Evolutionary conservation across 768 basidiomycete genomes (phyloP), one percentile per base, ranked within the genome.

Genomic region (Pleurotus citrinopileatus): DNA sequence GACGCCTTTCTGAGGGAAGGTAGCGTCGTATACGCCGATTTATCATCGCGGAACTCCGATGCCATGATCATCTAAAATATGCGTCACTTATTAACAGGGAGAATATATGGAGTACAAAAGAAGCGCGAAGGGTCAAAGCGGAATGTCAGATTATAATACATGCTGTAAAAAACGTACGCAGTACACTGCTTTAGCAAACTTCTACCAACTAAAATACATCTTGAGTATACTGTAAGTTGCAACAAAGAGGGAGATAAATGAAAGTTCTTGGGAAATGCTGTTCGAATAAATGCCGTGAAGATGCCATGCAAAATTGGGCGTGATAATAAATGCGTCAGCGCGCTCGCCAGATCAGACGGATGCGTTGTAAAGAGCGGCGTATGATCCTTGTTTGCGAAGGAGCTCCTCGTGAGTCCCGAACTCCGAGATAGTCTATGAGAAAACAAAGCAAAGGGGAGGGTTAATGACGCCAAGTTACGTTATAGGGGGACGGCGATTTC

Each of bases 391-490:
- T 59, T 69, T 75, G 54, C 66, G 60, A 52, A 91, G 72, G 29
- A 91, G 71, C 58, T 87, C 81, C 59, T 84, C 79, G 62, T 89
- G 88, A 19, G 81, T 83, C 44, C 88, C 88, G 66, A 89, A 89
- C 68, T 91, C 88, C 25, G 81, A 78, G 61, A 91, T 84, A 2
- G 80, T 85, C 87, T 89, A 57, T 34, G 42, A 34, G 29, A 13
- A 13, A 32, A 32, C 6, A 6, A 6, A 13, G 13, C 13, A 6
- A 32, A 32, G 6, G 29, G 13, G 29, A 32, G 7, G 29, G 29
- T 32, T 32, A 32, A 6, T n/a, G n/a, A n/a, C n/a, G n/a, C n/a
- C n/a, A n/a, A 13, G 29, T 32, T 32, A 32, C 29, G 29, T 32
- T 26, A 34, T 54, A 23, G 9, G n/a, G n/a, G n/a, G n/a, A n/a